Evolutionary conservation across 2,329 filamentous ascomycete species (phyloP), one percentile per base, ranked within the genome.

Genomic region (Xylaria sp.): DNA sequence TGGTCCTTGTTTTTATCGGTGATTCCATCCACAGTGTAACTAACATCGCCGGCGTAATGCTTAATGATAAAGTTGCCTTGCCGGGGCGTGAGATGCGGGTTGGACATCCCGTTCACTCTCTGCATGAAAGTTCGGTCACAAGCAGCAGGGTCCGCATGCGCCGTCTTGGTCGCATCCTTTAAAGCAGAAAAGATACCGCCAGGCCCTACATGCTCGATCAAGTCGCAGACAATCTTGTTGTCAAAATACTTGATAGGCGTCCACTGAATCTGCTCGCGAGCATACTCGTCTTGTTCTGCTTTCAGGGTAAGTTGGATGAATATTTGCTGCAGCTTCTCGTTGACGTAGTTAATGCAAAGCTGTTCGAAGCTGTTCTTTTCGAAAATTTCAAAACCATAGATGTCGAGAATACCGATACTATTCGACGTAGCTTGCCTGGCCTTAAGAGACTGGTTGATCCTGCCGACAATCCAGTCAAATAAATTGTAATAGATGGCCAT

Each of bases 1-100:
- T 96, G 92, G 74, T 99, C 95, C 83, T 98, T 99, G 83, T 98
- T 99, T 85, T 99, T 99, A 78, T 99, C 95, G 0, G 95, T 99
- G 82, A 99, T 99, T 63, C 95, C 95, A 60, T 96, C 92, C 2
- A 98, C 90, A 1, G 91, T 92, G 77, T 99, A 99, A 68, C 88
- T 89, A 69, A 99, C 95, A 78, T 99, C 95, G 78, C 95, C 95
- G 61, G 95, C 95, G 75, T 99, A 99, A 79, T 99, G 95, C 82
- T 97, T 98, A 79, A 99, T 91, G 74, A 99, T 95, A 78, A 99
- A 99, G 76, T 92, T 95, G 54, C 94, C 94, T 78, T 98, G 94
- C 42, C 95, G 87, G 67, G 91, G 92, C 61, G 93, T 92, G 71
- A 99, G 90, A 76, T 99, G 95, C 28, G 92, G 87, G 76, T 98